Evolutionary conservation across 1,284 basidiomycete species (phyloP).

Genomic region (Xerocomus amazonicus): DNA sequence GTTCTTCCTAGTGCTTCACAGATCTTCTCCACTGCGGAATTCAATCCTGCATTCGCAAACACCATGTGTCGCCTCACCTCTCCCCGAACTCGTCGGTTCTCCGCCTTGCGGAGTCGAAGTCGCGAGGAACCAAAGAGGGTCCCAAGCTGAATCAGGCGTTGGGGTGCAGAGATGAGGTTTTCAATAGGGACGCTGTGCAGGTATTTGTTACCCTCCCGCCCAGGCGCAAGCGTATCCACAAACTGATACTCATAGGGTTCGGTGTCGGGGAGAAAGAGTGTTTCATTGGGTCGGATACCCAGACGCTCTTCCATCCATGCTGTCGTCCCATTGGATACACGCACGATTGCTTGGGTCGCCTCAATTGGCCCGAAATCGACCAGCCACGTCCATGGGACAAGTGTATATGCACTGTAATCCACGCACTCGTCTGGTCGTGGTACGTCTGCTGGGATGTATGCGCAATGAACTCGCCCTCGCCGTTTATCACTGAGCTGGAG

Average conservation of each 20-base stretch:
- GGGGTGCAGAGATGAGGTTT: conserved; percentile 13
- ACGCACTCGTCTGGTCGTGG: conserved; percentile 52
- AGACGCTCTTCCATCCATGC: conserved; percentile 48
- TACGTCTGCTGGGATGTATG: conserved; percentile 30
- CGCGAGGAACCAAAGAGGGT: conserved; percentile 69
- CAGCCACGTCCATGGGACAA: conserved; percentile 67
- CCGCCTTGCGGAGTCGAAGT: conserved; percentile 44
- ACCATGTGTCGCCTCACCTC: conserved; percentile 51
- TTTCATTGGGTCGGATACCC: conserved; percentile 39
- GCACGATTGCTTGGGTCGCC: conserved; percentile 39
- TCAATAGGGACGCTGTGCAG: conserved; percentile 34
- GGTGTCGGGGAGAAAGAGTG: conserved; percentile 48
- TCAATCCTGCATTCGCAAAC: conserved; percentile 47
- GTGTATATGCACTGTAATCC: conserved; percentile 55
- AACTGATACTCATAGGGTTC: conserved; percentile 64
- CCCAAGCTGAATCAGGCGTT: conserved; percentile 58
- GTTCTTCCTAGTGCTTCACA: conserved; percentile 41
- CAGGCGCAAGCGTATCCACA: conserved; percentile 46
- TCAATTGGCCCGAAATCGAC: conserved; percentile 43
- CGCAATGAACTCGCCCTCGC: conserved; percentile 49
- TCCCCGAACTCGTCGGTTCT: conserved; percentile 41
- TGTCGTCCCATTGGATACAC: conserved; percentile 47
- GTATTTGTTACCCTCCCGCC: conserved; percentile 38
- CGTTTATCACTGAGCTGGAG: conserved; percentile 50
- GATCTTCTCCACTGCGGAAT: conserved; percentile 41